phyloP scores from a whole-genome alignment of 345 rosid genomes.

The Eucalyptus viminalis region DNA sequence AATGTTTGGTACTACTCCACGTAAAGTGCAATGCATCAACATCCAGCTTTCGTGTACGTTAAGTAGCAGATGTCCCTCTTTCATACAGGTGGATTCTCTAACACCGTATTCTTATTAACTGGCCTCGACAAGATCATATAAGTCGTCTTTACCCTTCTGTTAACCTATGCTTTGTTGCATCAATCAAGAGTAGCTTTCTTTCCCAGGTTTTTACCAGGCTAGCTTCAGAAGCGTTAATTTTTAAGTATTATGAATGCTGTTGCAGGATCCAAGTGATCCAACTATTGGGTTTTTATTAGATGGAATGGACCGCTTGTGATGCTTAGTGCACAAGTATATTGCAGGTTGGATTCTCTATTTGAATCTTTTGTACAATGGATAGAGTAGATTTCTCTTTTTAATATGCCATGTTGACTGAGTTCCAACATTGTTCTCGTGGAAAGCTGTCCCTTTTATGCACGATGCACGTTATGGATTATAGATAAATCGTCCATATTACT shows the following conservation, averaged over 20 bases:
- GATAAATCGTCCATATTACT: neutral
- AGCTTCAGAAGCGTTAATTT: neutral
- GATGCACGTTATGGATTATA: neutral
- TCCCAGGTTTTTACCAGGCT: neutral
- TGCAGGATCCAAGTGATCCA: slow-evolving; percentile 95
- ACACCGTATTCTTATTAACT: no score
- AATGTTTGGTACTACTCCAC: neutral
- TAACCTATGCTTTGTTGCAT: neutral
- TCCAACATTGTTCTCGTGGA: neutral
- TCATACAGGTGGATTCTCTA: no score
- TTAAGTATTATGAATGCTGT: neutral
- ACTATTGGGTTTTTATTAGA: slow-evolving; percentile 90
- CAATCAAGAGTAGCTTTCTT: neutral
- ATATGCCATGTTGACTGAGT: neutral
- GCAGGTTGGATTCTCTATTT: slow-evolving; percentile 42
- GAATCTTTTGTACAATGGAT: neutral
- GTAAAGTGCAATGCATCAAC: neutral
- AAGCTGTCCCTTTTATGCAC: neutral
- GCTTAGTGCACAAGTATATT: slow-evolving; percentile 93
- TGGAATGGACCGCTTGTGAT: slow-evolving; percentile 88
- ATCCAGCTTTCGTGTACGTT: no score
- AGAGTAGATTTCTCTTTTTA: neutral
- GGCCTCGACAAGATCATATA: neutral
- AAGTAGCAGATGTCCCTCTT: no score
- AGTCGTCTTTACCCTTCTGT: slow-evolving; percentile 2